Base-by-base conservation (phyloP, 2,329 filamentous ascomycete species). In the Cladosporium sp. region DNA sequence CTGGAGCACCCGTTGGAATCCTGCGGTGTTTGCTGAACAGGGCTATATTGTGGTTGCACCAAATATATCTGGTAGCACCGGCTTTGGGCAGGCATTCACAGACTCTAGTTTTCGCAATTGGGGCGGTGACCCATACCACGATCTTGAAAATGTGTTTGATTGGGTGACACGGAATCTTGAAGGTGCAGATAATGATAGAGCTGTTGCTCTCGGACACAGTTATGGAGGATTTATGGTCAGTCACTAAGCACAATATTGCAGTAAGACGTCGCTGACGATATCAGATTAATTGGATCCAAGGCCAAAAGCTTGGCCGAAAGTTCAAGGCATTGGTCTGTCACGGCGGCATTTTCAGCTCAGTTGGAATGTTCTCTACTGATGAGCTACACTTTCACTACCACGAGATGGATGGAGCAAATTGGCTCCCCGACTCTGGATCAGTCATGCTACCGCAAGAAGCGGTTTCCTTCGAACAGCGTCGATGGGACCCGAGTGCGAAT, bases 311-410 rank as follows among this genome's bases (percentile, higher is more conserved):
- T 0, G 93, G 92, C 21, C 88, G 91, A 28, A 88, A 90, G 70
- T 96, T 97, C 85, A 92, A 92, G 77, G 92, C 92, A 0, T 84
- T 97, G 3, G 92, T 96, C 28, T 93, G 89, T 72, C 93, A 97
- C 75, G 92, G 96, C 71, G 74, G 74, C 61, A 71, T 75, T 28
- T 71, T 72, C 16, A 72, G 67, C 48, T 70, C 70, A 46, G 65
- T 67, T 5, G 69, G 70, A 16, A 67, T 74, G 65, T 68, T 77
- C 26, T 70, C 72, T 0, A 76, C 75, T n/a, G 84, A 86, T 65
- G 84, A 86, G 71, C 78, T 84, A 30, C 86, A 84, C 71, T 86
- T 86, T 72, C 82, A 82, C 2, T 75, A 84, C 28, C 82, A 83
- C 67, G 84, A 86, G 63, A 73, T 86, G 8, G 79, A 80, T 63